A percentile compares a stretch with the other conserved stretches of the same genome.
These are phyloP conservation scores for Micractinium sp. DNA, from an alignment of 139 green algal genomes.

Conservation along the genomic window DNA sequence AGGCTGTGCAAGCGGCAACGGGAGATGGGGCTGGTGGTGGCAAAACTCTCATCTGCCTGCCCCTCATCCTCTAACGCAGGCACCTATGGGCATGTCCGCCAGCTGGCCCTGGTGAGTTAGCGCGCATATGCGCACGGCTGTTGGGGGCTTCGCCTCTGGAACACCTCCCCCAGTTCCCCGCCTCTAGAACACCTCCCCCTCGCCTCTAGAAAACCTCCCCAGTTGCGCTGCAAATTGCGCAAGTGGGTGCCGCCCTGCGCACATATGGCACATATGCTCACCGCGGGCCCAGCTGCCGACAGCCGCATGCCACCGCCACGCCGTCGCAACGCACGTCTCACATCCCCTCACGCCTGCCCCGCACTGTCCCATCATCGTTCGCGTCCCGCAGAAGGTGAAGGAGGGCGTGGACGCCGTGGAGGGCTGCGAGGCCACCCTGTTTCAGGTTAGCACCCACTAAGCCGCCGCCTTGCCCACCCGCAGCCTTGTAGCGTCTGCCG, in stretches of 20 bases:
- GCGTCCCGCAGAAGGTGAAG: conserved; percentile 37
- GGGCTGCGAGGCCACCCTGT: conserved; percentile 40
- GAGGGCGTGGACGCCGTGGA: conserved; percentile 45
- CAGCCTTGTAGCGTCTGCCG: neutral
- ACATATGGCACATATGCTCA: too few relatives aligned
- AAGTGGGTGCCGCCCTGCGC: too few relatives aligned
- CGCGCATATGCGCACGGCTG: neutral
- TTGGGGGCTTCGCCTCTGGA: neutral
- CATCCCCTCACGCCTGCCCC: neutral
- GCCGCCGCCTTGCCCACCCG: neutral
- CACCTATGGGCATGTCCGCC: conserved; percentile 62
- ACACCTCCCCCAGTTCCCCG: neutral
- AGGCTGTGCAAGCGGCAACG: neutral
- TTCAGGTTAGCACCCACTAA: conserved; percentile 39
- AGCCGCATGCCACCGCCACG: neutral
- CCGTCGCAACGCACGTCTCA: neutral
- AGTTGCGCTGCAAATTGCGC: too few relatives aligned
- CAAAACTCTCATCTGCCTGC: neutral
- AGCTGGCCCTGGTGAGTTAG: conserved; percentile 42
- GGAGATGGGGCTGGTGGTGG: neutral
- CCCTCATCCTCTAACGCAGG: neutral
- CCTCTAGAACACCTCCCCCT: too few relatives aligned
- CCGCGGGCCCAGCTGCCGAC: too few relatives aligned
- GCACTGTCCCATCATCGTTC: neutral
- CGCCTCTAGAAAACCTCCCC: neutral